These are phyloP conservation scores for Trametes pubescens DNA, from an alignment of 1,284 basidiomycete genomes.

Conservation along the genomic window DNA sequence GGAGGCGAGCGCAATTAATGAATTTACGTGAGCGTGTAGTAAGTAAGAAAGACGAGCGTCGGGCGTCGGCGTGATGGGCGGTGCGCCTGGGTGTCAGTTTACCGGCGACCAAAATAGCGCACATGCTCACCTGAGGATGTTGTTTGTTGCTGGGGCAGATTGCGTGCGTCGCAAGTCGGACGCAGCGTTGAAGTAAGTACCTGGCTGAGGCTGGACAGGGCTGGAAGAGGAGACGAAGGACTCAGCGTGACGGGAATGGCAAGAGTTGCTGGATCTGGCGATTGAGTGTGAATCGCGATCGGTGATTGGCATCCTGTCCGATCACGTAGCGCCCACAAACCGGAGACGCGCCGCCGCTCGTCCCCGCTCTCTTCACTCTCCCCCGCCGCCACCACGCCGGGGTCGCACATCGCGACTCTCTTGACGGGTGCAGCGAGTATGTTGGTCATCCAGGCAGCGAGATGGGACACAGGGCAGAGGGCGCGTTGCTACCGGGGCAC, in stretches of 20 bases:
- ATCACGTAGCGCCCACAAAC: slow-evolving; percentile 19
- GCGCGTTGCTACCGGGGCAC: neutral
- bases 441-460: neutral
- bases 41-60: neutral
- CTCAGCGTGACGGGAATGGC: slow-evolving; percentile 21
- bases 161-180: neutral
- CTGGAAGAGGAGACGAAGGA: slow-evolving; percentile 7
- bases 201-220: neutral
- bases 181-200: neutral
- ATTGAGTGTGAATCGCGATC: slow-evolving; percentile 28
- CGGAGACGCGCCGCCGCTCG: neutral
- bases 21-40: slow-evolving; percentile 7
- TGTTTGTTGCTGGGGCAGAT: neutral
- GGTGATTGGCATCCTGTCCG: slow-evolving; percentile 19
- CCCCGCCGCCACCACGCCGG: neutral
- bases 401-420: neutral
- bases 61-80: neutral
- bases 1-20: neutral
- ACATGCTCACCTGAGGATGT: neutral
- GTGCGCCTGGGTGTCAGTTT: neutral
- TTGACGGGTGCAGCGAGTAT: neutral
- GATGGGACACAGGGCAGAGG: neutral
- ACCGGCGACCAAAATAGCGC: neutral
- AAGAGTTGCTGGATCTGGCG: slow-evolving; percentile 32
- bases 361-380: neutral